phyloP scores from a whole-genome alignment of 2,329 filamentous ascomycete species.

The Colletotrichum paranaense region DNA sequence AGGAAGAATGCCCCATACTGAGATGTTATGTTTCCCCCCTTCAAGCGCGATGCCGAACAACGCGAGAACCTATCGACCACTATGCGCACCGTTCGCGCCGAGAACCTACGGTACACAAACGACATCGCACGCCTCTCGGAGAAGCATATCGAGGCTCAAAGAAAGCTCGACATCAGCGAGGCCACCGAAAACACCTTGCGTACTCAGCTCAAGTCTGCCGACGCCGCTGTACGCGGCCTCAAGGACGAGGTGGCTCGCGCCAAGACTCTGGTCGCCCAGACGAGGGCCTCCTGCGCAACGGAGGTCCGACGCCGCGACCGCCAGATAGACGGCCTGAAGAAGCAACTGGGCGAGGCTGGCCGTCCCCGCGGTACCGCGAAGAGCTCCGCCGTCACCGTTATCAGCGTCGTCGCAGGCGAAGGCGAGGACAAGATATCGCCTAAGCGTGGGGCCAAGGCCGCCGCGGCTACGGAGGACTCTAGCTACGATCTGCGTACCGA shows the following conservation, averaged over 20 bases:
- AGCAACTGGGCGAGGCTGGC: constrained; percentile 80
- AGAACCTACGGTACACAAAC: constrained; percentile 77
- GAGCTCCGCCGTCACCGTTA: constrained; percentile 65
- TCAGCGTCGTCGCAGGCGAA: constrained; percentile 67
- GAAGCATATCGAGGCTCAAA: constrained; percentile 64
- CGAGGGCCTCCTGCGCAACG: constrained; percentile 86
- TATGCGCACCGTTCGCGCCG: constrained; percentile 79
- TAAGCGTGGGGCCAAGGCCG: constrained; percentile 36
- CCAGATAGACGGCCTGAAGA: constrained; percentile 89
- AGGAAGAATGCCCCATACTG: constrained; percentile 7
- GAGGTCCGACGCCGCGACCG: constrained; percentile 92
- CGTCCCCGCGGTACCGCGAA: constrained; percentile 69
- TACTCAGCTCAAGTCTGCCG: constrained; percentile 77
- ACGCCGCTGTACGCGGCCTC: constrained; percentile 78
- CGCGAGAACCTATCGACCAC: constrained; percentile 85
- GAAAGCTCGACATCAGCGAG: constrained; percentile 69
- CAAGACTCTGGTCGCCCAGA: constrained; percentile 83
- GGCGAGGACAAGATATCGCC: constrained; percentile 58
- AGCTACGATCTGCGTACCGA: constrained; percentile 82
- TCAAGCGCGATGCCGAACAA: constrained; percentile 87
- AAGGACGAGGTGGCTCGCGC: constrained; percentile 86
- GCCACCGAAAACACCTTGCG: constrained; percentile 78
- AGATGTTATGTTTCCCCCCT: constrained; percentile 9
- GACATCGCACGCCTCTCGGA: constrained; percentile 72
- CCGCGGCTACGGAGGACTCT: constrained; percentile 56